These are phyloP conservation scores for Lichtheimia ramosa DNA, from an alignment of 371 early-diverging fungal species.

Conservation along the genomic window DNA sequence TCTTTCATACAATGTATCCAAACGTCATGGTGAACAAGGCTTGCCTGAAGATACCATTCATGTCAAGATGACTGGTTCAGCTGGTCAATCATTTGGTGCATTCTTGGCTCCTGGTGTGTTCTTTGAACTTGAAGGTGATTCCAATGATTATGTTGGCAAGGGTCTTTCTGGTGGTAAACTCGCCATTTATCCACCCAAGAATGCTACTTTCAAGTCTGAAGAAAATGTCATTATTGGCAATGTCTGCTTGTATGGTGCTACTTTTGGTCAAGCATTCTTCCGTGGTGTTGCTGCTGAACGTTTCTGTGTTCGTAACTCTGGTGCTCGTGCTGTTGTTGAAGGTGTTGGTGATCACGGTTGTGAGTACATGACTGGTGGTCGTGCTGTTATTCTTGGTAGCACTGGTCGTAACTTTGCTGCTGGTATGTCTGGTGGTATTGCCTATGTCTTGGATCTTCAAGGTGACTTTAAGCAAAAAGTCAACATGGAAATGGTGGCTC, in stretches of 20 bases:
- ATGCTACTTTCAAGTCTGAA: constrained; percentile 73
- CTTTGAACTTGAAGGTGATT: constrained; percentile 93
- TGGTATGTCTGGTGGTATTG: constrained; percentile 94
- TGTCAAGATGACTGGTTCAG: constrained; percentile 87
- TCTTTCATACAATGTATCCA: constrained; percentile 87
- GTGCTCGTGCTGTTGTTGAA: constrained; percentile 93
- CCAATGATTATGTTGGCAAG: constrained; percentile 98
- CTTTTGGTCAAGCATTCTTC: constrained; percentile 89
- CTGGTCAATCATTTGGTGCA: constrained; percentile 96
- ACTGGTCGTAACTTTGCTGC: constrained; percentile 96
- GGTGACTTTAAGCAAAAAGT: constrained; percentile 65
- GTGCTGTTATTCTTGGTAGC: constrained; percentile 79
- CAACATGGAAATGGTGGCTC: constrained; percentile 90
- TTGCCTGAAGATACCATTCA: constrained; percentile 86
- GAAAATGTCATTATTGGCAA: constrained; percentile 95
- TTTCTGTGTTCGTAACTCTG: constrained; percentile 97
- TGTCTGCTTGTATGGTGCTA: constrained; percentile 97
- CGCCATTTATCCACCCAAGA: constrained; percentile 86
- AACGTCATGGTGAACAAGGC: constrained; percentile 78
- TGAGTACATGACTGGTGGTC: constrained; percentile 98
- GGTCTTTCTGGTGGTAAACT: constrained; percentile 93
- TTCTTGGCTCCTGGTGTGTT: constrained; percentile 92
- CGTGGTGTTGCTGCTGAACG: constrained; percentile 96
- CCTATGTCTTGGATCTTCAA: constrained; percentile 76
- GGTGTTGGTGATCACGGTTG: constrained; percentile 98